Evolutionary conservation across 2,329 filamentous ascomycete genomes (phyloP), one percentile per base, ranked within the genome.

Genomic region (Arthrobotrys iridis): DNA sequence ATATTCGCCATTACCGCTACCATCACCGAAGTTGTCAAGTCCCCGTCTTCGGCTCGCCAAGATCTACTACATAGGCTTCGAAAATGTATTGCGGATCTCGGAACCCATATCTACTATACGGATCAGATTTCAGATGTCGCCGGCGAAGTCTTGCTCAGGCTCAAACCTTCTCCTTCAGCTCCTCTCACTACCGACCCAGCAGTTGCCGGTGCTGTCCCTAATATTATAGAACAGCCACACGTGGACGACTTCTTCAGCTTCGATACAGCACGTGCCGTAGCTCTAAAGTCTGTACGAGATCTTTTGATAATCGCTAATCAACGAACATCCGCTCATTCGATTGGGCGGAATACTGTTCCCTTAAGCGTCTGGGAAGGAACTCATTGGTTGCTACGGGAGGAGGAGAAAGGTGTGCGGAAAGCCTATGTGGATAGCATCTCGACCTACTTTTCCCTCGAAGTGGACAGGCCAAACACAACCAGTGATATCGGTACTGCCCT

Each of bases 81-180:
- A 81, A 86, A 88, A 78, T 96, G 92, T 82, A 93, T 97, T 76
- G 93, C 93, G n/a, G 89, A 93, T 81, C 85, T 99, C 26, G 93
- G 93, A 1, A 97, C 92, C 0, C 95, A 99, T 80, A 90, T 97
- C 30, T 99, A 99, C 84, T 99, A 99, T 81, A 92, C 92, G 1
- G 94, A 98, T 79, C 95, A 99, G 82, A 92, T 98, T 65, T 89
- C 91, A 0, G 95, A 99, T 82, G 97, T 98, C 93, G 89, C 97
- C 59, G 87, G 89, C 18, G 89, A 92, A 0, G 90, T 98, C 46
- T 84, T 98, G 13, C 84, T 87, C 28, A 90, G 93, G 18, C 85
- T 98, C 28, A 95, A 91, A 82, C 92, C 93, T 2, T 83, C 84
- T 8, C 76, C 81, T 13, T 80, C 82, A 40, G 83, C 85, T 2